phyloP scores from a whole-genome alignment of 1,139 yeast species.

The Pichia sp. region DNA sequence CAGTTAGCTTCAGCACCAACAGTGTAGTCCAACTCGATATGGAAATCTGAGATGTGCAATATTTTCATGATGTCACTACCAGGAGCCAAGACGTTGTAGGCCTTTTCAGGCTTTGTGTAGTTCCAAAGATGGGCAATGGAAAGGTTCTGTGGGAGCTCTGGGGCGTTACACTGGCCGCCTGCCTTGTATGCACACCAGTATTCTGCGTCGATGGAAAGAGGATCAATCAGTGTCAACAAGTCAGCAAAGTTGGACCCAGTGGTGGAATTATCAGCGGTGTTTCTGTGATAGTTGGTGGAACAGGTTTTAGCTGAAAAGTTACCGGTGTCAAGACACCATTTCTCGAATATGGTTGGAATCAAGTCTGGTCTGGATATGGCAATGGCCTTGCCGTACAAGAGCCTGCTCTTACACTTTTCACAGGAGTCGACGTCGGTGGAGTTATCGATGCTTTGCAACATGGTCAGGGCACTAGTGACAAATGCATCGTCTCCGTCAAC shows the following conservation, averaged over 20 bases:
- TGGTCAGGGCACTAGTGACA: conserved; percentile 6
- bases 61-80: conserved; percentile 50
- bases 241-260: conserved; percentile 46
- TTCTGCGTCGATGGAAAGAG: conserved; percentile 47
- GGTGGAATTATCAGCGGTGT: conserved; percentile 33
- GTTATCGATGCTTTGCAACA: conserved; percentile 18
- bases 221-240: conserved; percentile 44
- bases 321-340: conserved; percentile 41
- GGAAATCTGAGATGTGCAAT: conserved; percentile 65
- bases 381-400: conserved; percentile 41
- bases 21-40: conserved; percentile 52
- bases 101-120: conserved; percentile 32
- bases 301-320: conserved; percentile 30
- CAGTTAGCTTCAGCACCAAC: conserved; percentile 65
- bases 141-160: conserved; percentile 36
- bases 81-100: conserved; percentile 35
- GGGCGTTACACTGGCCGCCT: conserved; percentile 37
- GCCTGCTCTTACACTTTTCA: conserved; percentile 37
- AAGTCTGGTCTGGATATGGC: conserved; percentile 40
- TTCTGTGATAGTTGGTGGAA: conserved; percentile 32
- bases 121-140: conserved; percentile 41
- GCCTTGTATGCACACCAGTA: conserved; percentile 51
- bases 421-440: conserved; percentile 30
- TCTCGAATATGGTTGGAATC: conserved; percentile 38
- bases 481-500: conserved; percentile 4